Percentiles rank a stretch among this genome's conserved stretches.
Evolutionary conservation across 176 grass and related monocot species (phyloP).

Genomic region (Poa annua): DNA sequence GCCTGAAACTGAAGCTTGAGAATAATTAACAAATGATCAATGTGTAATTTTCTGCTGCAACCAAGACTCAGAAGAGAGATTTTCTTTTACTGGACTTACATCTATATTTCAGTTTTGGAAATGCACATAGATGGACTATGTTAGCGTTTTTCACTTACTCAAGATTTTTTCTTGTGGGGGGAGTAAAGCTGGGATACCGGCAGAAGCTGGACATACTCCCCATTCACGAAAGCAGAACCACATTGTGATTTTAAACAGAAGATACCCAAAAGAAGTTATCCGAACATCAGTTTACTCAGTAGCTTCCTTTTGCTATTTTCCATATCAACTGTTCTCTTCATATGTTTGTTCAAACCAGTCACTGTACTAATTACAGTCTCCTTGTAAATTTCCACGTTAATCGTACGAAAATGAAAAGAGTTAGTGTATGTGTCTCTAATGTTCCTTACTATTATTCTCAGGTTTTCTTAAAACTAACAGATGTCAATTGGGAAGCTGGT

Average conservation of each 20-base stretch:
- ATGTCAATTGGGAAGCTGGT: background rate
- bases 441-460: background rate
- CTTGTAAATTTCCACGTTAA: background rate
- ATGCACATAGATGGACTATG: background rate
- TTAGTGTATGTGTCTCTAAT: background rate
- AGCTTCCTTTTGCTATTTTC: background rate
- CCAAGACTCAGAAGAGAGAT: background rate
- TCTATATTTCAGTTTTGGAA: background rate
- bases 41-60: conserved; percentile 3
- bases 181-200: background rate
- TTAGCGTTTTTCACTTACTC: background rate
- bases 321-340: background rate
- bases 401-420: background rate
- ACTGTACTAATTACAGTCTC: background rate
- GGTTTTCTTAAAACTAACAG: conserved; percentile 1
- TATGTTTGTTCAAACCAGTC: background rate
- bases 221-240: background rate
- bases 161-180: background rate
- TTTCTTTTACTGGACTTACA: background rate
- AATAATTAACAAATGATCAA: background rate
- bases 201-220: background rate
- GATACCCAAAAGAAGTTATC: background rate
- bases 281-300: background rate
- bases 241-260: background rate
- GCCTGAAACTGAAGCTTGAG: background rate